Conservation (phyloP, 441 rosid genomes). For the Syzygium syzygioides region DNA sequence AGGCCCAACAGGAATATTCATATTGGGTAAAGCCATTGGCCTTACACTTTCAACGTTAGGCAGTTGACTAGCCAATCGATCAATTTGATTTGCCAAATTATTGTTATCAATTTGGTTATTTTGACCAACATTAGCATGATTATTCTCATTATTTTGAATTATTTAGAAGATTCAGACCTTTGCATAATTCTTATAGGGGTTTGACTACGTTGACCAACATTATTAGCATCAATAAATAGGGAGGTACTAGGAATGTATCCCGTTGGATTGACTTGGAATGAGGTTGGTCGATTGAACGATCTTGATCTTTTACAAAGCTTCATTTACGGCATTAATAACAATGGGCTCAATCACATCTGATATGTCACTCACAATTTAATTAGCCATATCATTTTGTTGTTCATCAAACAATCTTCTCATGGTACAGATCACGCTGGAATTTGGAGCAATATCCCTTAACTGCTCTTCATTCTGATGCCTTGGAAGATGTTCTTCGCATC, state of each 20-base stretch:
- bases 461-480: background rate
- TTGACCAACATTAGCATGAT: background rate
- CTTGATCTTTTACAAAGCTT: background rate
- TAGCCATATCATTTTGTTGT: background rate
- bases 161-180: background rate
- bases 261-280: background rate
- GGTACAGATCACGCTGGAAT: background rate
- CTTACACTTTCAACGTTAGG: background rate
- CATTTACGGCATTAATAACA: background rate
- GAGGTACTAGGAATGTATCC: background rate
- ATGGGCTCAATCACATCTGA: background rate
- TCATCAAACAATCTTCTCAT: background rate
- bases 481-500: background rate
- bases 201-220: background rate
- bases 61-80: background rate
- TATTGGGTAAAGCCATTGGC: background rate
- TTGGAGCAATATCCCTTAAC: background rate
- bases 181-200: background rate
- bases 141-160: background rate
- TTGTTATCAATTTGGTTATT: background rate
- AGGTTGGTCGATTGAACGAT: background rate
- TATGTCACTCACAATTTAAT: background rate
- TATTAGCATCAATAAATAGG: background rate
- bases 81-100: background rate
- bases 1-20: background rate